Evolutionary conservation across 2,329 filamentous ascomycete species (phyloP).

Genomic region (Teratosphaeria nubilosa): DNA sequence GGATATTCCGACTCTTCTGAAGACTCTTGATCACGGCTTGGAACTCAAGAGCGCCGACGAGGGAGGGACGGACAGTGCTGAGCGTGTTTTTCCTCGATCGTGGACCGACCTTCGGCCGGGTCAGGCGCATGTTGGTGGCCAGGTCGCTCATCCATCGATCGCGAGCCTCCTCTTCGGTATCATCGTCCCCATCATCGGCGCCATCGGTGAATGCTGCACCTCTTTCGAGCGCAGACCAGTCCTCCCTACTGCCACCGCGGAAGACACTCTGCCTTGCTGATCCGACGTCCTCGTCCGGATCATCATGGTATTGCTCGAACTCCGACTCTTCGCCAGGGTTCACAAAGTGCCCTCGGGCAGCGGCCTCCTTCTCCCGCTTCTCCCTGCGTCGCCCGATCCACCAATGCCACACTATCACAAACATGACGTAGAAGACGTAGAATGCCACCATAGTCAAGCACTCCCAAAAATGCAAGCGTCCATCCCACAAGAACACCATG

Average conservation of each 20-base stretch:
- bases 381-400: conserved; percentile 56
- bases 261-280: conserved; percentile 30
- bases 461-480: conserved; percentile 77
- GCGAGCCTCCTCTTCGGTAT: conserved; percentile 54
- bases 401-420: conserved; percentile 91
- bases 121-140: conserved; percentile 84
- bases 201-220: conserved; percentile 39
- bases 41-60: conserved; percentile 90
- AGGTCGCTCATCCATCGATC: conserved; percentile 66
- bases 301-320: conserved; percentile 40
- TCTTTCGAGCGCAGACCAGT: conserved; percentile 55
- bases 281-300: conserved; percentile 38
- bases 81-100: conserved; percentile 61
- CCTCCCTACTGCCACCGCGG: conserved; percentile 45
- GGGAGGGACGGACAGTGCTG: conserved; percentile 80
- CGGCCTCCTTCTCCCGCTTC: conserved; percentile 55
- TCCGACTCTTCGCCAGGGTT: conserved; percentile 50
- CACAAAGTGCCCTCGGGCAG: conserved; percentile 65
- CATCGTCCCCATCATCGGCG: conserved; percentile 39
- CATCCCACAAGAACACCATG: conserved; percentile 78
- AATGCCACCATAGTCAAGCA: conserved; percentile 82
- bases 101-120: conserved; percentile 47
- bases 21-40: conserved; percentile 81
- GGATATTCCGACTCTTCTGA: conserved; percentile 68
- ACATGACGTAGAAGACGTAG: conserved; percentile 78